These are phyloP conservation scores for Vaccinium macrocarpon DNA, from an alignment of 148 eudicot species.

Conservation along the genomic window DNA sequence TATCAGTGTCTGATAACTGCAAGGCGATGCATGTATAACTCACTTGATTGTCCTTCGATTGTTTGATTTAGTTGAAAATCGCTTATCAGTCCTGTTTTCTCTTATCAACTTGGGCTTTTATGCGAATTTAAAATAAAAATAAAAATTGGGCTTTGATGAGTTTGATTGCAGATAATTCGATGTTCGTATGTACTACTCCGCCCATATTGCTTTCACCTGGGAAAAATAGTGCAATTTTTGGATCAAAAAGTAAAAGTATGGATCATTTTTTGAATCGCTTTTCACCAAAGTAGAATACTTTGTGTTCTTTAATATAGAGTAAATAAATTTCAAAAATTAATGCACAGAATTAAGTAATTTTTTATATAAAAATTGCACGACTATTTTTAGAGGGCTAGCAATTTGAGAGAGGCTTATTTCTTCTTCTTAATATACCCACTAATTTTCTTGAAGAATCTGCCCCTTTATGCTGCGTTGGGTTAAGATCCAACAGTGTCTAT, in stretches of 20 bases:
- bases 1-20: not conserved
- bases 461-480: not conserved
- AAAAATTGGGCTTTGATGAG: not conserved
- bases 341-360: too few relatives aligned
- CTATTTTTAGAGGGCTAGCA: too few relatives aligned
- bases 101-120: not conserved
- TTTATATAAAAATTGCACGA: too few relatives aligned
- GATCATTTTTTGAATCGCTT: too few relatives aligned
- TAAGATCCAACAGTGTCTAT: not conserved
- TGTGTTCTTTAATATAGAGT: too few relatives aligned
- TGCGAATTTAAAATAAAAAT: too few relatives aligned
- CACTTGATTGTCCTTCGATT: not conserved
- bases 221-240: too few relatives aligned
- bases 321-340: too few relatives aligned
- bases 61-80: not conserved
- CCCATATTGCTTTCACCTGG: too few relatives aligned
- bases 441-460: not conserved
- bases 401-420: not conserved
- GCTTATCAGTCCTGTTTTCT: not conserved
- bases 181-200: not conserved
- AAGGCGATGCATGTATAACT: not conserved
- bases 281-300: too few relatives aligned
- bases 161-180: not conserved
- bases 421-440: not conserved
- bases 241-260: too few relatives aligned